Evolutionary conservation across 108 stramenopile genomes (phyloP), one percentile per base, ranked within the genome.

Genomic region (Cylindrotheca fusiformis): DNA sequence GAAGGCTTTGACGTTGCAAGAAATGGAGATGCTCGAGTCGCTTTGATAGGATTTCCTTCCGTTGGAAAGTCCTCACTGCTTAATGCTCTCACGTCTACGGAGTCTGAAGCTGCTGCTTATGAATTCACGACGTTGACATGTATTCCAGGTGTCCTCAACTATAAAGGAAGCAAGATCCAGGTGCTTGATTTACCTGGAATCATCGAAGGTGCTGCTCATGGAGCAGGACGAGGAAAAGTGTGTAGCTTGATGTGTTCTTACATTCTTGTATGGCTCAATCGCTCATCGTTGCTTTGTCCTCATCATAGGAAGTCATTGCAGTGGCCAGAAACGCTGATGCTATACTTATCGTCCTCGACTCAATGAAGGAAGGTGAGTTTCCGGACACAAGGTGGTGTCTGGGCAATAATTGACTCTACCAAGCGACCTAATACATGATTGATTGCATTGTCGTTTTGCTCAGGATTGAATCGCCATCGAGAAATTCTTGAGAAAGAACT

Each of bases 141-240:
- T 63, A 97, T 99, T 46, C 99, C 99, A 26, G 99, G 97, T 5
- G 97, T 92, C 23, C 69, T 97, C 71, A 70, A 85, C 14, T 84
- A 84, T 59, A 74, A 73, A 50, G 78, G 96, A 60, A 87, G 90
- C 26, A 94, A 89, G 64, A 91, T 99, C 17, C 99, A 99, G 78
- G 92, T 99, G 26, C 78, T 99, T 48, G 99, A 99, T 81, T 73
- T 99, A 33, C 99, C 99, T 6, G 99, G 99, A 57, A 99, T 99
- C 70, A 99, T 99, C 68, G 99, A 99, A 67, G 99, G 99, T 25
- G 99, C 99, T 3, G 97, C 99, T 0, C 90, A 95, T 67, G 99
- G 99, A 2, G 96, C 93, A 45, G 99, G 99, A 5, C 80, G 99
- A 24, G 99, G 99, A 30, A 77, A 89, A 41, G 36, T 41, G 6